Conservation (phyloP, 2,329 filamentous ascomycete species). For the Fusarium sp. region DNA sequence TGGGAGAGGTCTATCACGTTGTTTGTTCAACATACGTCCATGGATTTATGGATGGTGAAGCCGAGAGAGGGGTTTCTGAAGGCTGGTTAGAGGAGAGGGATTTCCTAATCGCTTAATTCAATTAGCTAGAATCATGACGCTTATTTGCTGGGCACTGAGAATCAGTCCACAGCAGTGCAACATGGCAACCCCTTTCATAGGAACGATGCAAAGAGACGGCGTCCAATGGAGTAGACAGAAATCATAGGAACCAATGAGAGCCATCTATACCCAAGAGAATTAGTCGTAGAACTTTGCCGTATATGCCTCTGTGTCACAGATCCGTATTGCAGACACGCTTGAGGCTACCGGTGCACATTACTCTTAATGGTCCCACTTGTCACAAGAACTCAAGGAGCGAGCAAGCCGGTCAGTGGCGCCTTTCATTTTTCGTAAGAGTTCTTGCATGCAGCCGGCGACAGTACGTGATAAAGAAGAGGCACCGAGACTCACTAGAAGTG, state of each 20-base stretch:
- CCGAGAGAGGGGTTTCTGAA: background rate
- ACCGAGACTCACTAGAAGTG: background rate
- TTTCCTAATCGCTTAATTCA: background rate
- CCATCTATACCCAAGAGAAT: background rate
- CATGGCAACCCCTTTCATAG: background rate
- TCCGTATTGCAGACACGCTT: background rate
- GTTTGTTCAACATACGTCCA: slow-evolving; percentile 23
- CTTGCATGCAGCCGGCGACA: background rate
- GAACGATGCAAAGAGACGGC: background rate
- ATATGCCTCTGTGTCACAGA: background rate
- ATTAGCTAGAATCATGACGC: background rate
- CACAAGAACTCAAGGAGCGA: background rate
- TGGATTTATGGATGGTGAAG: slow-evolving; percentile 29
- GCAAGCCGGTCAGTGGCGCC: background rate
- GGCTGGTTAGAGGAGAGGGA: slow-evolving; percentile 15
- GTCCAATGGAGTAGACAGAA: background rate
- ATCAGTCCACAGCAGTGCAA: background rate
- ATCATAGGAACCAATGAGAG: background rate
- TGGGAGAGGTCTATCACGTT: background rate
- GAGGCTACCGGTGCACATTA: background rate
- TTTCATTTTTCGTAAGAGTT: background rate
- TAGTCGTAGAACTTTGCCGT: background rate
- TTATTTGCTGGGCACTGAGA: background rate
- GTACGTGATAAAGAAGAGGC: background rate
- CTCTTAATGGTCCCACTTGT: background rate